Percentiles rank a stretch among this genome's conserved stretches.
These are phyloP conservation scores for Helicosporidium sp. DNA, from an alignment of 139 green algal species.

Conservation along the genomic window DNA sequence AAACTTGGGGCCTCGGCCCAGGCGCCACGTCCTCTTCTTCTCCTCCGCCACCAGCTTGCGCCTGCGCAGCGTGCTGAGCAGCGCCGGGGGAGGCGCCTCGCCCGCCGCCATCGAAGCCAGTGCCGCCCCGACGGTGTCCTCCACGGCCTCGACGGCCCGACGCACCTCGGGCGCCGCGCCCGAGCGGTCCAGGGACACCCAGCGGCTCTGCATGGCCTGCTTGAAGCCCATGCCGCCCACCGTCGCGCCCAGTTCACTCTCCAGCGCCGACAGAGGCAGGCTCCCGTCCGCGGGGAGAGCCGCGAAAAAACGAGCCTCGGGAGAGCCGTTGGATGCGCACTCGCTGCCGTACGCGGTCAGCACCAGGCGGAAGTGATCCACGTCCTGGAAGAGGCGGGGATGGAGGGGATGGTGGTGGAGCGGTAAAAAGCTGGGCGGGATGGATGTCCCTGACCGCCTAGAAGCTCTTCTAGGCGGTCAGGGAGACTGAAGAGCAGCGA, in stretches of 20 bases:
- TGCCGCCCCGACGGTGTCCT: constrained; percentile 33
- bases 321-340: too few species aligned
- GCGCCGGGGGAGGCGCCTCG: not conserved
- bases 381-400: constrained; percentile 37
- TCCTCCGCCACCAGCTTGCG: constrained; percentile 56
- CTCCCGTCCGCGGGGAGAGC: constrained; percentile 46
- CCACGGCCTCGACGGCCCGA: constrained; percentile 33
- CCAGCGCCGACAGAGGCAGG: too few species aligned
- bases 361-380: constrained; percentile 36
- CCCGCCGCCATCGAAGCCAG: constrained; percentile 26
- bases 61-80: constrained; percentile 38
- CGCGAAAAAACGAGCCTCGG: constrained; percentile 70
- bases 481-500: too few species aligned
- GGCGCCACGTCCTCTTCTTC: constrained; percentile 61
- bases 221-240: constrained; percentile 68
- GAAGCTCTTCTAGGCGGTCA: too few species aligned
- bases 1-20: constrained; percentile 84
- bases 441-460: too few species aligned
- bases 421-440: too few species aligned
- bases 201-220: constrained; percentile 77
- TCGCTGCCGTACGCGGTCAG: constrained; percentile 60
- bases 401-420: too few species aligned
- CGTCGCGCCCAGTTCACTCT: constrained; percentile 8
- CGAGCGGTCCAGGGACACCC: constrained; percentile 48
- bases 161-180: constrained; percentile 10